phyloP scores from a whole-genome alignment of 371 early-diverging fungal species.

The Phascolomyces articulosus region DNA sequence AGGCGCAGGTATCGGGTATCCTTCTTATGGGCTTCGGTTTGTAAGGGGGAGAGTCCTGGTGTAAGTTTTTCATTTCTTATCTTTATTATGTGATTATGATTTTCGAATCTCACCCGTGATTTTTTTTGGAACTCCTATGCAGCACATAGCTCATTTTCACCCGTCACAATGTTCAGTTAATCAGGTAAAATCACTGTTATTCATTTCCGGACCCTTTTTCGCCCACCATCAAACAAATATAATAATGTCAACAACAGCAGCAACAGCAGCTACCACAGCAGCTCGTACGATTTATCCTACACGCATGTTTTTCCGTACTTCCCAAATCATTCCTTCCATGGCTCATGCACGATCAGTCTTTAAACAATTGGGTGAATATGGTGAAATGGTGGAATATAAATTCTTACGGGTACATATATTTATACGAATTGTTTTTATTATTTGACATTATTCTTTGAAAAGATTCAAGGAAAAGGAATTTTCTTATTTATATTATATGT shows the following conservation, averaged over 20 bases:
- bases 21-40: too few relatives aligned
- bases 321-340: conserved; percentile 18
- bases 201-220: too few relatives aligned
- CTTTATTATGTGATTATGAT: too few relatives aligned
- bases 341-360: conserved; percentile 27
- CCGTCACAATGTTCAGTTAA: not conserved
- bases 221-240: not conserved
- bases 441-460: too few relatives aligned
- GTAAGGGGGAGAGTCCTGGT: too few relatives aligned
- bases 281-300: conserved; percentile 8
- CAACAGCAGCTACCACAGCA: conserved; percentile 3
- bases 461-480: not conserved
- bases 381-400: conserved; percentile 29
- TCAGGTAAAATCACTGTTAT: too few relatives aligned
- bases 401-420: conserved; percentile 22
- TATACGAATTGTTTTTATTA: not conserved
- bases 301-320: conserved; percentile 24
- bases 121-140: too few relatives aligned
- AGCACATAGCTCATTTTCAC: too few relatives aligned
- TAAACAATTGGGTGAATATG: conserved; percentile 16
- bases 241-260: conserved; percentile 13
- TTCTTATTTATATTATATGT: not conserved
- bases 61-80: too few relatives aligned
- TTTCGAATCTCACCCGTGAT: too few relatives aligned
- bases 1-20: too few relatives aligned